phyloP scores from a whole-genome alignment of 768 basidiomycete species.

The Lactarius vividus region DNA sequence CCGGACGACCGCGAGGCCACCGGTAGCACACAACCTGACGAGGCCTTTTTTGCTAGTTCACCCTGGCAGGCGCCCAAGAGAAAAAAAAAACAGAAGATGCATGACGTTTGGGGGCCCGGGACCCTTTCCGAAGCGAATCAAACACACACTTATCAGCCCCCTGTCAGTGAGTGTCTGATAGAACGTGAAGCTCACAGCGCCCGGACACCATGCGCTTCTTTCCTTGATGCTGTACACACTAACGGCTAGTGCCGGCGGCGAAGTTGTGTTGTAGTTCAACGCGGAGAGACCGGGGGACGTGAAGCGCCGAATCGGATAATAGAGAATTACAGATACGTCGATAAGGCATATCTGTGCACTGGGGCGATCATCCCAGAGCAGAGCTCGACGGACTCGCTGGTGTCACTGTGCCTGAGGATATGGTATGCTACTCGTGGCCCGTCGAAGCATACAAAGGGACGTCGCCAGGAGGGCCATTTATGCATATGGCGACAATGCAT shows the following conservation, averaged over 20 bases:
- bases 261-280: background rate
- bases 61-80: background rate
- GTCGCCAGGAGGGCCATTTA: background rate
- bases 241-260: background rate
- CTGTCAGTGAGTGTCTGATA: background rate
- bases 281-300: background rate
- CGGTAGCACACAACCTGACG: background rate
- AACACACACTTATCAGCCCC: background rate
- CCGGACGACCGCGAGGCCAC: background rate
- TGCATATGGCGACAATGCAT: background rate
- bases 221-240: background rate
- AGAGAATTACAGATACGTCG: background rate
- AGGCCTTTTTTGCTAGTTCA: background rate
- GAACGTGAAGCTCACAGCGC: background rate
- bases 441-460: background rate
- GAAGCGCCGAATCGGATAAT: background rate
- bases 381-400: background rate
- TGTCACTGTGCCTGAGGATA: background rate
- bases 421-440: background rate
- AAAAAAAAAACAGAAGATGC: background rate
- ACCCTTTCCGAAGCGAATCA: background rate
- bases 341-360: background rate
- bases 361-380: background rate
- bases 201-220: background rate
- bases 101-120: conserved; percentile 12